Evolutionary conservation across 1,284 basidiomycete species (phyloP).

Genomic region (Amylostereum areolatum): DNA sequence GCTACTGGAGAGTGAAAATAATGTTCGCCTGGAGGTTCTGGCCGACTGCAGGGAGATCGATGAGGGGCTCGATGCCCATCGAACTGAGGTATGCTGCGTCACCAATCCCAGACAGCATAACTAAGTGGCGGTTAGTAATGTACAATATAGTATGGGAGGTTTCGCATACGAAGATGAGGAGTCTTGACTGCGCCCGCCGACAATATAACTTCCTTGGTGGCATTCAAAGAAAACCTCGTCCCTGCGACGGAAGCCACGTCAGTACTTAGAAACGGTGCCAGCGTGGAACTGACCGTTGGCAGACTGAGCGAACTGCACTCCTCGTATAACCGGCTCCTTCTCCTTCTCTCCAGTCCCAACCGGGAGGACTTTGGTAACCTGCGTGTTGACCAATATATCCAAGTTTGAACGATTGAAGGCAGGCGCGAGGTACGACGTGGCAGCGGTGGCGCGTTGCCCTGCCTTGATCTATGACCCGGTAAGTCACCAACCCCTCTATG

Average conservation of each 20-base stretch:
- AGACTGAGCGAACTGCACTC: background rate
- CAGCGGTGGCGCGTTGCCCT: slow-evolving; percentile 5
- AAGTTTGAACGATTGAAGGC: slow-evolving; percentile 11
- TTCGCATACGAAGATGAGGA: slow-evolving; percentile 36
- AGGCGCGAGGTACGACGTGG: slow-evolving; percentile 10
- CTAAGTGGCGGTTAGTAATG: slow-evolving; percentile 15
- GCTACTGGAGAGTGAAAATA: no score
- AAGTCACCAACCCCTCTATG: no score
- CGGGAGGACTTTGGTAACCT: slow-evolving; percentile 10
- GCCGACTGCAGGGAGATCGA: slow-evolving; percentile 31
- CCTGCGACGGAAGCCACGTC: background rate
- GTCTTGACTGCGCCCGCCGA: slow-evolving; percentile 35
- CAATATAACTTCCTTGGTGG: slow-evolving; percentile 35
- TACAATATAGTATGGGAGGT: no score
- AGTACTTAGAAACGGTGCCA: background rate
- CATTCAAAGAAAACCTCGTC: slow-evolving; percentile 17
- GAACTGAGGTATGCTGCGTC: slow-evolving; percentile 17
- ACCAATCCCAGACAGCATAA: slow-evolving; percentile 42
- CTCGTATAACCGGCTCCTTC: background rate
- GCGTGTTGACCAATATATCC: slow-evolving; percentile 6
- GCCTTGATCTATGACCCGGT: background rate
- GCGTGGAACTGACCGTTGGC: background rate
- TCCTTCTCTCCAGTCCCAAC: background rate
- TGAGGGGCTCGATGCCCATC: slow-evolving; percentile 21
- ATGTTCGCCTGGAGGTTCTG: slow-evolving; percentile 27